Percentiles rank a stretch among this genome's conserved stretches.
phyloP scores from a whole-genome alignment of 2,329 filamentous ascomycete genomes.

The Fusarium pseudocircinatum region DNA sequence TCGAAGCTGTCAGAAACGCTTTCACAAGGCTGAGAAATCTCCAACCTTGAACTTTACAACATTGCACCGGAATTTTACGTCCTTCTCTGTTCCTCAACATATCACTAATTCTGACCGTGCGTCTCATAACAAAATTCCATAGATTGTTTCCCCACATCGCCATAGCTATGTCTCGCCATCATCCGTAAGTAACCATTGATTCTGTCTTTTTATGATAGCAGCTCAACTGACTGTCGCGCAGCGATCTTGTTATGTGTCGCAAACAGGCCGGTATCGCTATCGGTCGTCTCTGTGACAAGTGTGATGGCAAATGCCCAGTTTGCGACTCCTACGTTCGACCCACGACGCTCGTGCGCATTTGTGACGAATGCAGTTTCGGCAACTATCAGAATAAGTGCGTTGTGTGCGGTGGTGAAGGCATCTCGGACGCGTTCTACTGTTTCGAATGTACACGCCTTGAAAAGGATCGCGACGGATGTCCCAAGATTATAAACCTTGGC shows the following conservation, averaged over 20 bases:
- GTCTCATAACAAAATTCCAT: not conserved
- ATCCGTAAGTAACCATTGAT: conserved; percentile 71
- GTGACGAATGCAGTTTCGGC: conserved; percentile 98
- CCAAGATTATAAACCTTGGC: conserved; percentile 98
- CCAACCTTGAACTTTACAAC: conserved; percentile 35
- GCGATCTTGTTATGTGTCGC: conserved; percentile 99
- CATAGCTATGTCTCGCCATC: conserved; percentile 86
- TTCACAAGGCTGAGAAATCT: conserved; percentile 59
- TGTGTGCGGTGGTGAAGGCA: conserved; percentile 97
- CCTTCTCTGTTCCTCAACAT: conserved; percentile 11
- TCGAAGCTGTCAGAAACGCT: conserved; percentile 41
- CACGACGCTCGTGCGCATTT: conserved; percentile 96
- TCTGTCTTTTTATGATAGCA: not conserved
- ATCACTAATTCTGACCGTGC: not conserved
- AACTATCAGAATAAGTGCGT: conserved; percentile 99
- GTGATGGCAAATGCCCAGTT: conserved; percentile 98
- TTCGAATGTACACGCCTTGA: conserved; percentile 97
- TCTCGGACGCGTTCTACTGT: conserved; percentile 98
- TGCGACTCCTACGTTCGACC: conserved; percentile 99
- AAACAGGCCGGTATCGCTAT: conserved; percentile 98
- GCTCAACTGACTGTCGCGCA: conserved; percentile 49
- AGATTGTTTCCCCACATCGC: not conserved
- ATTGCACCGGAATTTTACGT: conserved; percentile 4
- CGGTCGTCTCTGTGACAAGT: conserved; percentile 99
- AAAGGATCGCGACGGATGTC: conserved; percentile 96